Evolutionary conservation across 78 protist genomes (phyloP).

Genomic region (Tieghemostelium lacteum): DNA sequence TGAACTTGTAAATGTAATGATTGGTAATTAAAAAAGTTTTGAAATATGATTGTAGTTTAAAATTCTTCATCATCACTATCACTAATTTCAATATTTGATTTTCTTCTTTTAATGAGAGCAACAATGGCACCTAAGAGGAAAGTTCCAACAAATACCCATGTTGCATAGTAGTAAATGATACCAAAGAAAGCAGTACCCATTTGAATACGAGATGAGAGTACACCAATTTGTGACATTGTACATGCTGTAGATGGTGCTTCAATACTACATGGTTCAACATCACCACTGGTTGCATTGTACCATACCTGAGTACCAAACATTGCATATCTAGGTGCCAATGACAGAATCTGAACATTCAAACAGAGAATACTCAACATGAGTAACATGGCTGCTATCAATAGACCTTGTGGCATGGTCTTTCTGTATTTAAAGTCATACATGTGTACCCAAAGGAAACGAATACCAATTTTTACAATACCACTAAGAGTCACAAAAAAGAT

Average conservation of each 20-base stretch:
- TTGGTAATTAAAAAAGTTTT: too few species aligned
- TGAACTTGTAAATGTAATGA: neutral
- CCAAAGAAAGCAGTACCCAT: slow-evolving; percentile 83
- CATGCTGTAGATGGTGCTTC: slow-evolving; percentile 48
- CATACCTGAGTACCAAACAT: slow-evolving; percentile 83
- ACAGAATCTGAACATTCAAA: slow-evolving; percentile 58
- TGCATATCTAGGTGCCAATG: slow-evolving; percentile 75
- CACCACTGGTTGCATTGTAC: slow-evolving; percentile 1
- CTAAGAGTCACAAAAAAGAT: slow-evolving; percentile 37
- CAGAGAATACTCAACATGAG: slow-evolving; percentile 70
- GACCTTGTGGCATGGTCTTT: slow-evolving; percentile 79
- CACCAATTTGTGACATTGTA: slow-evolving; percentile 71
- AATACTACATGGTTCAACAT: slow-evolving; percentile 22
- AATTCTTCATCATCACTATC: slow-evolving; percentile 38
- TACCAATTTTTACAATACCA: slow-evolving; percentile 76
- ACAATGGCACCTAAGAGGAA: slow-evolving; percentile 35
- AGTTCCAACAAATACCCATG: slow-evolving; percentile 77
- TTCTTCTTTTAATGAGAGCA: slow-evolving; percentile 14
- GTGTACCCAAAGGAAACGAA: slow-evolving; percentile 77
- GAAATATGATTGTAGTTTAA: neutral
- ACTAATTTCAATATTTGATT: neutral
- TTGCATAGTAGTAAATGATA: slow-evolving; percentile 71
- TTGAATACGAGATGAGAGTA: slow-evolving; percentile 49
- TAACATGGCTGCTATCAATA: slow-evolving; percentile 54
- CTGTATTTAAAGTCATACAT: slow-evolving; percentile 60